phyloP scores from a whole-genome alignment of 768 basidiomycete genomes.

The Suillus alpinus region DNA sequence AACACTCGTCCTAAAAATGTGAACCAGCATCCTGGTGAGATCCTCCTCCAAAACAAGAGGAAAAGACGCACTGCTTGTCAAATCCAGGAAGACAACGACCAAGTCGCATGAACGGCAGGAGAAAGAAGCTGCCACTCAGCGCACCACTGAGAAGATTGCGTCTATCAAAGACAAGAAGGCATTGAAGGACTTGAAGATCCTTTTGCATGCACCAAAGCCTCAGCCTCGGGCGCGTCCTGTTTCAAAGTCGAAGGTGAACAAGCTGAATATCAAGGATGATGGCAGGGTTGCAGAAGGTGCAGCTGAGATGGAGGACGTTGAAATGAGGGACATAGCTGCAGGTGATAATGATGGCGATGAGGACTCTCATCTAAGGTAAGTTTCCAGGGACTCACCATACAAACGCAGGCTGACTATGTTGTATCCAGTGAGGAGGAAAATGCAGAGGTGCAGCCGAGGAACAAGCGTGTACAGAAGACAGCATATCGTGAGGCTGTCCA shows the following conservation, averaged over 20 bases:
- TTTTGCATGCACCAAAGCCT: not conserved
- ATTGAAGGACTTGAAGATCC: not conserved
- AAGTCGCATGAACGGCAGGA: not conserved
- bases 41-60: not conserved
- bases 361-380: not conserved
- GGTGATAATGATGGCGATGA: not conserved
- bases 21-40: not conserved
- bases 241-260: not conserved
- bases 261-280: not conserved
- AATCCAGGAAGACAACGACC: not conserved
- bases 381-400: not conserved
- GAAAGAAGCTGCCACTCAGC: not conserved
- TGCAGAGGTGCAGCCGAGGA: not conserved
- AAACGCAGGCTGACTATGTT: not conserved
- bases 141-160: not conserved
- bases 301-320: not conserved
- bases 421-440: not conserved
- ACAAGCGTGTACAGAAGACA: not conserved
- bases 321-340: not conserved
- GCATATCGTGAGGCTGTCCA: not conserved
- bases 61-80: not conserved
- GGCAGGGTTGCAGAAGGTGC: not conserved
- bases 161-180: not conserved
- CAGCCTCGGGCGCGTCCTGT: not conserved
- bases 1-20: not conserved